Conservation (phyloP, 139 green algal species). For the Chlorella sp. region DNA sequence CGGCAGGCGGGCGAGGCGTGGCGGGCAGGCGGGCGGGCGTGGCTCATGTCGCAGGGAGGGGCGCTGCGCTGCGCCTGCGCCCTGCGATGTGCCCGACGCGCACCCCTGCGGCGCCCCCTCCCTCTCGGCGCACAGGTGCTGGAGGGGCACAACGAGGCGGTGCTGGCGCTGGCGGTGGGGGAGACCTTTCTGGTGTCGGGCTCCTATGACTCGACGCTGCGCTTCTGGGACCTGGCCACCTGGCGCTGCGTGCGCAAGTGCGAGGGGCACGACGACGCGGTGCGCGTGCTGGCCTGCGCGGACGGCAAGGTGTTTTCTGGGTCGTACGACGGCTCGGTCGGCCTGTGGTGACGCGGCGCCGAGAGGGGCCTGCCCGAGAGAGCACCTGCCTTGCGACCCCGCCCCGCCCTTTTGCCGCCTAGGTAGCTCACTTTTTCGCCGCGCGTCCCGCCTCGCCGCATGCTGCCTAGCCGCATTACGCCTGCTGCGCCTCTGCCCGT, state of each 20-base stretch:
- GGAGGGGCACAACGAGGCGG: slow-evolving; percentile 90
- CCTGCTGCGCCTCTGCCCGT: neutral
- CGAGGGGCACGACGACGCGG: slow-evolving; percentile 90
- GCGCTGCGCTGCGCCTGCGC: too few species aligned
- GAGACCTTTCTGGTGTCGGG: slow-evolving; percentile 70
- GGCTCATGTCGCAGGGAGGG: too few species aligned
- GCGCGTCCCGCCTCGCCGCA: neutral
- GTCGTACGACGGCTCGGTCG: slow-evolving; percentile 91
- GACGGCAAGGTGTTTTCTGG: slow-evolving; percentile 83
- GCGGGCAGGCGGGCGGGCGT: too few species aligned
- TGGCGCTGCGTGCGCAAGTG: slow-evolving; percentile 85
- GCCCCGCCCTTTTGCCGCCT: too few species aligned
- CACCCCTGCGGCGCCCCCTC: slow-evolving; percentile 18
- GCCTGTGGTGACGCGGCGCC: slow-evolving; percentile 66
- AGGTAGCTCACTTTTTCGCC: too few species aligned
- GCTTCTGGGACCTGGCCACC: slow-evolving; percentile 88
- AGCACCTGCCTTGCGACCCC: too few species aligned
- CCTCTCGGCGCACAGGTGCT: too few species aligned
- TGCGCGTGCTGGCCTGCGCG: slow-evolving; percentile 83
- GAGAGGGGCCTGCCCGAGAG: too few species aligned
- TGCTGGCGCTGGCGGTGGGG: slow-evolving; percentile 87
- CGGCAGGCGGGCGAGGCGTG: too few species aligned
- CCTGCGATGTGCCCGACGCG: too few species aligned
- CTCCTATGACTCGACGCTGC: slow-evolving; percentile 86
- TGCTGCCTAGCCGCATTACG: neutral